Percentiles rank a stretch among this genome's conserved stretches.
Conservation (phyloP, 2,329 filamentous ascomycete species). For the Alternaria dauci region DNA sequence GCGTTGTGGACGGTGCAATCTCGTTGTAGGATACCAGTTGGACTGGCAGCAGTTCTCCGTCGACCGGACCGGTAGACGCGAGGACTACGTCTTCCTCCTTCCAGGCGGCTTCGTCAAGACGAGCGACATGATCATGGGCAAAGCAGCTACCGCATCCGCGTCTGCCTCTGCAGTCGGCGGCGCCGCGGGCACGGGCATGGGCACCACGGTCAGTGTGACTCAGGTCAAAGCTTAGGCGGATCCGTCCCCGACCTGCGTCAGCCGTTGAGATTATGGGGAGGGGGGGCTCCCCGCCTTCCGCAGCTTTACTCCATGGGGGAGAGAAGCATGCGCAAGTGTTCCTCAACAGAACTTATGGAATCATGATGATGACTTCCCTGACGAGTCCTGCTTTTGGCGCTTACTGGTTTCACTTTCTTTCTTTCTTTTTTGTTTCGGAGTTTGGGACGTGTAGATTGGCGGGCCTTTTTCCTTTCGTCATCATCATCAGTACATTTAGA, state of each 20-base stretch:
- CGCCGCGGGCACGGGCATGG: conserved; percentile 17
- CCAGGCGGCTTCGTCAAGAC: conserved; percentile 68
- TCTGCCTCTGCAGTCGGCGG: conserved; percentile 12
- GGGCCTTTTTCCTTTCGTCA: background rate
- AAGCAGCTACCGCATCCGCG: conserved; percentile 23
- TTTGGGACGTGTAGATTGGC: background rate
- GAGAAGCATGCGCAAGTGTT: background rate
- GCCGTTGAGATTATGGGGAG: background rate
- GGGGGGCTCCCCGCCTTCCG: conserved; percentile 9
- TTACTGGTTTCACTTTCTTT: conserved; percentile 8
- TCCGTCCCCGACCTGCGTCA: background rate
- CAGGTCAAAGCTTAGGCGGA: conserved; percentile 34
- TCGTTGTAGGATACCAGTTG: conserved; percentile 70
- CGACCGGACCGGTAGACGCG: conserved; percentile 46
- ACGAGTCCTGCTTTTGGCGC: background rate
- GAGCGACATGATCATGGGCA: conserved; percentile 60
- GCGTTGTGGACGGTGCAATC: conserved; percentile 67
- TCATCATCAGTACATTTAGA: conserved; percentile 28
- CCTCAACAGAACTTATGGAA: background rate
- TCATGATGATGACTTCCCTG: conserved; percentile 1
- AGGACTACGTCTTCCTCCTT: conserved; percentile 67
- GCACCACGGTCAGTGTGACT: conserved; percentile 23
- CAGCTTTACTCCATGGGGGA: background rate
- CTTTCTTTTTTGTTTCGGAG: background rate
- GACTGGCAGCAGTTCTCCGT: conserved; percentile 60